Evolutionary conservation across 306 rosid genomes (phyloP), one percentile per base, ranked within the genome.

Genomic region (Citrullus mucosospermus): DNA sequence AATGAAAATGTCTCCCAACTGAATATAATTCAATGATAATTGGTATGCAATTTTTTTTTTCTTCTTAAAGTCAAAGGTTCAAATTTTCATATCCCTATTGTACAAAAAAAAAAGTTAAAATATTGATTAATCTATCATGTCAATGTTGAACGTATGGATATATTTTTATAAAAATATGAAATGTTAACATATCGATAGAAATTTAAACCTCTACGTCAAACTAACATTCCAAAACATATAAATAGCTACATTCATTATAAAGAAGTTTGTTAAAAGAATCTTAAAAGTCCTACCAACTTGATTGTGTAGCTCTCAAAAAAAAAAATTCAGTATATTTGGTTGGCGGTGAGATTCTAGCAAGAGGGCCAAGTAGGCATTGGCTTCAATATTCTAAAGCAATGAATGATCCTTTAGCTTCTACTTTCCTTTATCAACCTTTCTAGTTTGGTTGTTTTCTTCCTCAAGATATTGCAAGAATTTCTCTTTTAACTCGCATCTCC

Each of bases 381-480:
- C 76, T 44, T 70, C 57, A 44, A 20, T 70, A 70, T 70, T 70
- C 76, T n/a, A 70, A 70, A 70, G 76, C 54, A 70, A 44, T 2
- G 18, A 68, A 43, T 11, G 39, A 71, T 71, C 39, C 22, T 25
- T 70, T 3, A 4, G 4, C 56, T 22, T 46, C 44, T 12, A 20
- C 9, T 18, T 46, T 41, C 3, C 32, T 48, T 25, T 62, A 14
- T 28, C 43, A 30, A 62, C 22, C 70, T 63, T 69, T 44, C n/a
- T 11, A n/a, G 6, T 43, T n/a, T 15, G 36, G 10, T 20, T 71
- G 76, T 71, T 30, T 72, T 72, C 58, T 72, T 30, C 77, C n/a
- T 20, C 34, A 46, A 70, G 13, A 46, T 70, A 20, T 44, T 70
- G 76, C 39, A 22, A 70, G 39, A 70, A 70, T 41, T 41, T 41